Conservation (phyloP, 2,329 filamentous ascomycete genomes). For the Cladorrhinum sp. region DNA sequence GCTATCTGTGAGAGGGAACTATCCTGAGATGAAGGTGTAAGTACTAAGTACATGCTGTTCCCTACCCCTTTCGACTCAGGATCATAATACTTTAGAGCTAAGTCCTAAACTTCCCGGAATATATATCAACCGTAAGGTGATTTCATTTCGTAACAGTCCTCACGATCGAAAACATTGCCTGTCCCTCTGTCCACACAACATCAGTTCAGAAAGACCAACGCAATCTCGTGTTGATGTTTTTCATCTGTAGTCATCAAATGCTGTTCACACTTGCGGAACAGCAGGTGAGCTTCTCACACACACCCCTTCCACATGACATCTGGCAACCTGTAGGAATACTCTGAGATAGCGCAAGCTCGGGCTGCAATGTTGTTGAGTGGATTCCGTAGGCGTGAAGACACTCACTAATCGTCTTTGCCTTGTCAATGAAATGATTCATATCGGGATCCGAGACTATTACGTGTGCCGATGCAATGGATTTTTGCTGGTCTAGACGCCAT, state of each 20-base stretch:
- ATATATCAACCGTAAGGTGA: too few species aligned
- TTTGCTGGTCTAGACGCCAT: conserved; percentile 70
- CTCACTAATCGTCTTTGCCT: conserved; percentile 60
- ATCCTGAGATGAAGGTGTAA: too few species aligned
- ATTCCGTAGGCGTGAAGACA: conserved; percentile 73
- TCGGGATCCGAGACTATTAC: conserved; percentile 59
- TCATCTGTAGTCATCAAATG: background rate
- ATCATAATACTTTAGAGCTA: too few species aligned
- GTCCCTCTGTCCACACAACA: background rate
- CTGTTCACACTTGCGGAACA: conserved; percentile 31
- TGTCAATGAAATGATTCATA: conserved; percentile 56
- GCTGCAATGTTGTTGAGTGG: conserved; percentile 69
- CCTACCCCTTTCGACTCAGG: too few species aligned
- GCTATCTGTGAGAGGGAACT: too few species aligned
- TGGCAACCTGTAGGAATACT: conserved; percentile 40
- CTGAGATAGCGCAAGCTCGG: conserved; percentile 43
- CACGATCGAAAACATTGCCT: background rate
- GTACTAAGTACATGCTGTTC: too few species aligned
- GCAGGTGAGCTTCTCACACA: conserved; percentile 52
- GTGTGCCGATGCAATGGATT: conserved; percentile 67
- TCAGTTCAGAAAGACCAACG: background rate
- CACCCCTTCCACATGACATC: conserved; percentile 46
- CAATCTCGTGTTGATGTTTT: background rate
- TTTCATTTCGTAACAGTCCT: too few species aligned
- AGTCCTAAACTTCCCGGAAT: too few species aligned